phyloP scores from a whole-genome alignment of 108 stramenopile genomes.

The Nitzschia sp. region DNA sequence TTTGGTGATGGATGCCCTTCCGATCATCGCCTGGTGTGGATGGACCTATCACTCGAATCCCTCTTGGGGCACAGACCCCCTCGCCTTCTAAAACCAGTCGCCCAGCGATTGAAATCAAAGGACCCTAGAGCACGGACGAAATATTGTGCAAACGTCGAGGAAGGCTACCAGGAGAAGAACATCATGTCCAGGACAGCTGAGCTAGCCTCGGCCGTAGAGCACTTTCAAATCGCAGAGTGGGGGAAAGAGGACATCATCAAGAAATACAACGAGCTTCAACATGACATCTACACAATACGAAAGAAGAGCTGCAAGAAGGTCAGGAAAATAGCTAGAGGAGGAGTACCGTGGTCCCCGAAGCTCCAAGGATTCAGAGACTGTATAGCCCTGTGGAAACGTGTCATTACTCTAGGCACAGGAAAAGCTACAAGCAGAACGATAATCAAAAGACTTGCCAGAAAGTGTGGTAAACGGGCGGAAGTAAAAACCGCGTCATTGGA shows the following conservation, averaged over 20 bases:
- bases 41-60: not conserved
- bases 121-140: not conserved
- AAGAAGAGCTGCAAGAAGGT: not conserved
- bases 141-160: not conserved
- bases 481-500: not conserved
- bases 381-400: not conserved
- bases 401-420: not conserved
- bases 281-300: no score
- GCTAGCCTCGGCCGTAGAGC: no score
- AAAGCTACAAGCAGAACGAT: not conserved
- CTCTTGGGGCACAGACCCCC: not conserved
- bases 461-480: not conserved
- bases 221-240: no score
- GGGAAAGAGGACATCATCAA: no score
- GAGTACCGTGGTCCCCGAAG: not conserved
- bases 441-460: not conserved
- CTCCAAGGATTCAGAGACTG: not conserved
- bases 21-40: not conserved
- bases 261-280: no score
- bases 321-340: not conserved
- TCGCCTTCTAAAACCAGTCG: not conserved
- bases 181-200: no score
- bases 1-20: no score
- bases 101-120: not conserved
- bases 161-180: not conserved